Conservation (phyloP, 2,329 filamentous ascomycete species). For the Xylogone sp. region DNA sequence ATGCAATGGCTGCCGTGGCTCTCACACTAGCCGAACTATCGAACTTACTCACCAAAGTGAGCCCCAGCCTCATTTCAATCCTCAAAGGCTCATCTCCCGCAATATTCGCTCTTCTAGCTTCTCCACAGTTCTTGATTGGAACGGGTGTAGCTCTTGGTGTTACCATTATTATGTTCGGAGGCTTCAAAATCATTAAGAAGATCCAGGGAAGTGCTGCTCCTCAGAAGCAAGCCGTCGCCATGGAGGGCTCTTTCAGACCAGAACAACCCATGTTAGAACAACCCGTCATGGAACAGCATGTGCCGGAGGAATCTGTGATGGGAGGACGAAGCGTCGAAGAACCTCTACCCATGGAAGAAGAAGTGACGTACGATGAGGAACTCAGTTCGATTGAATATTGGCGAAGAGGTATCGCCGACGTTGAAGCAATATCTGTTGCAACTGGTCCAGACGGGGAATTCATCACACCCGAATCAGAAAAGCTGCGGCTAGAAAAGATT, state of each 20-base stretch:
- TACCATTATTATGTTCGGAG: slow-evolving; percentile 93
- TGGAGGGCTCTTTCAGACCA: neutral
- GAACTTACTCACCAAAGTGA: slow-evolving; percentile 76
- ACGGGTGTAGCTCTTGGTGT: slow-evolving; percentile 85
- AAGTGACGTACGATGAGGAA: slow-evolving; percentile 26
- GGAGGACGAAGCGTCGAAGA: neutral
- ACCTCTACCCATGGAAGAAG: slow-evolving; percentile 13
- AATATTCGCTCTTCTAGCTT: slow-evolving; percentile 80
- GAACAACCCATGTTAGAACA: neutral
- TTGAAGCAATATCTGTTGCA: slow-evolving; percentile 20
- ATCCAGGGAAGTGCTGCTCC: slow-evolving; percentile 48
- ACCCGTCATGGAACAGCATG: neutral
- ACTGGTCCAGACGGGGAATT: slow-evolving; percentile 30
- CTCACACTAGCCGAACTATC: slow-evolving; percentile 90
- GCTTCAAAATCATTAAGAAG: slow-evolving; percentile 95
- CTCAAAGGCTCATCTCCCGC: slow-evolving; percentile 81
- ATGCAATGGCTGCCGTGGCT: slow-evolving; percentile 90
- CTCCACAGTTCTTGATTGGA: slow-evolving; percentile 91
- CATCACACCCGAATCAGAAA: slow-evolving; percentile 27
- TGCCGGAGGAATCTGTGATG: neutral
- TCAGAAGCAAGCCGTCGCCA: slow-evolving; percentile 16
- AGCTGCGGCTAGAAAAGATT: slow-evolving; percentile 20
- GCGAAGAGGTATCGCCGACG: slow-evolving; percentile 28
- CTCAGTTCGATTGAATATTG: slow-evolving; percentile 28
- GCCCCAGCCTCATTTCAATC: slow-evolving; percentile 69